Evolutionary conservation across 805 yeast species (phyloP), one percentile per base, ranked within the genome.

Genomic region (Schizosaccharomyces octosporus): DNA sequence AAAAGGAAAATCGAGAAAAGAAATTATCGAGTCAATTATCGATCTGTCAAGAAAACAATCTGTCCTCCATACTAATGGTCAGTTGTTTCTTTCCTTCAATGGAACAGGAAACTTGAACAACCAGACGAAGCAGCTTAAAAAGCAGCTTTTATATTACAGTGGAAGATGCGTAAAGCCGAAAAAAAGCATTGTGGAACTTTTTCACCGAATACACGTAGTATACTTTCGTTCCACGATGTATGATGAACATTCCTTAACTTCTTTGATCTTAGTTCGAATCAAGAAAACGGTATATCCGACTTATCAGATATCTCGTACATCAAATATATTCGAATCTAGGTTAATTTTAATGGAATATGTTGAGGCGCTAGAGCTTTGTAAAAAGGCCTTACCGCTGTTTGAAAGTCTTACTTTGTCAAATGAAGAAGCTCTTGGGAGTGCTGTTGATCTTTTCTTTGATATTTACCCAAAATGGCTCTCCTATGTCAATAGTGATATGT

Each of bases 291-390:
- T 62, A 32, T 65, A 60, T 58, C 62, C 66, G 4, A 41, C 57
- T n/a, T 65, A 65, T 36, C 9, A 19, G 11, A 63, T 65, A 9
- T 48, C 58, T 13, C 62, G 66, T n/a, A 63, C 64, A 32, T 54
- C 63, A 4, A 62, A 62, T n/a, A 63, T 65, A 15, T 65, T 65
- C 61, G 48, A 41, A n/a, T 57, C 57, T 17, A 62, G 66, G n/a
- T 36, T 21, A 19, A 62, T 60, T 4, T 60, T 65, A 11, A 36
- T 65, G n/a, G 55, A 61, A n/a, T 65, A 65, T 27, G 66, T 65
- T n/a, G 60, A 51, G 0, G 64, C 64, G 7, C 41, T 65, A 11
- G 45, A 61, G 13, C 42, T 63, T 5, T 64, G 63, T 45, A 59
- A 31, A 9, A 29, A 59, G 2, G 59, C 62, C 5, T 65, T 65